Evolutionary conservation across 2,329 filamentous ascomycete species (phyloP), one percentile per base, ranked within the genome.

Genomic region (Leptographium lundbergii): DNA sequence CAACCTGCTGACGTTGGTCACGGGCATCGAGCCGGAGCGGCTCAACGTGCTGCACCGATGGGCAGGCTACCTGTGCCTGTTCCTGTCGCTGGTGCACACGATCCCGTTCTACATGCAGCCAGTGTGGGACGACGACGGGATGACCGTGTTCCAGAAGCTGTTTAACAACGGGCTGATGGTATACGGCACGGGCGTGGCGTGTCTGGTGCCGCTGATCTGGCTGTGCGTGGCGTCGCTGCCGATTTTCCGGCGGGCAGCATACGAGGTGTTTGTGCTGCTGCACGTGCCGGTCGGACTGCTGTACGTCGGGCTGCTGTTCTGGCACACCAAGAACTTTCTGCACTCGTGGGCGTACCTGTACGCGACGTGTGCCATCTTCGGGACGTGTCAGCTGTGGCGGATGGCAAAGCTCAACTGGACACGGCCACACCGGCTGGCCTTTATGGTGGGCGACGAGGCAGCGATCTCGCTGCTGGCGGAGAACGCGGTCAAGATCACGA

Each of bases 261-360:
- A 96, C 71, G 92, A 97, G 69, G 71, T 90, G 1, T 97, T 97
- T 67, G 84, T 92, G 22, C 71, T 86, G 34, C 74, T 95, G 3
- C 92, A 97, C 68, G 82, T 91, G 0, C 91, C 92, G 0, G 86
- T 90, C 11, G 86, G 89, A 0, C 81, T 91, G 47, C 75, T 88
- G 17, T 95, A 94, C 67, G 75, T 96, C 7, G 91, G 80, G 1
- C 81, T 95, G 69, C 78, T 97, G 32, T 95, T 97, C 74, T 97
- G 92, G 92, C 92, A 97, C 71, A 94, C 89, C 66, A 88, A 91
- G 72, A 96, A 96, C 72, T 95, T 88, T 65, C 80, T 96, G 45
- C 86, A 85, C 58, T 95, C 91, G 0, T 96, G 91, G 91, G 78
- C 82, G 67, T 97, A 96, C 67, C 81, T 97, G 2, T 95, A 83